Base-by-base conservation (phyloP, 73 alveolate genomes). In the Tetrahymena elliotti region DNA sequence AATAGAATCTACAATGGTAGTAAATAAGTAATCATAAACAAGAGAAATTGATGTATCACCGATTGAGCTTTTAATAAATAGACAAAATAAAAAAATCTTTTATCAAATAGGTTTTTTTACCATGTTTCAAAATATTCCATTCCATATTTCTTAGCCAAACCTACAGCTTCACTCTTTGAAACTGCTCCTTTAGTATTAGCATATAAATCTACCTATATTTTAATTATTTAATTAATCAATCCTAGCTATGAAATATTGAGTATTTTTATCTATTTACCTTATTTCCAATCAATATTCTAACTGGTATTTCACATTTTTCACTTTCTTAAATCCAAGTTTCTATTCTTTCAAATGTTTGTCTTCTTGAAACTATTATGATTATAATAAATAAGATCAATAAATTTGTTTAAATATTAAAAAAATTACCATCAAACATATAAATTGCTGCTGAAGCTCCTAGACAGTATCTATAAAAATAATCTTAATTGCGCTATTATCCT, bases 371-470 rank as follows among this genome's bases (percentile, higher is more conserved):
- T 96, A 37, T 34, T 22, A 68, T 34, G 34, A 93, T 41, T 7
- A 35, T 34, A 15, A 35, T 4, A n/a, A 22, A 18, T n/a, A 68
- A 68, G n/a, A 27, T 3, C 24, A 68, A 3, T 68, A 68, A 27
- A 27, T 2, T 33, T 84, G 18, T 35, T 27, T 24, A 8, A 0
- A 16, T 13, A 84, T 84, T 15, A 3, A 11, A 18, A 1, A 16
- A 34, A 38, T 40, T 95, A 96, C 98, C 95, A 95, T 99, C 99
- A 95, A 98, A 99, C 94, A 99, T 96, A 95, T 97, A 98, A 33
- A 99, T 96, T 36, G 99, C 99, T 18, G 99, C 99, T 27, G 99
- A 98, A 0, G 99, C 98, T 84, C 99, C 99, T 93, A 97, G 95
- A 96, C 99, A 98, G 95, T 97, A 99, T 83, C 99, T 97, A 96